Evolutionary conservation across 257 asterid species (phyloP).

Genomic region (Solanum pimpinellifolium): DNA sequence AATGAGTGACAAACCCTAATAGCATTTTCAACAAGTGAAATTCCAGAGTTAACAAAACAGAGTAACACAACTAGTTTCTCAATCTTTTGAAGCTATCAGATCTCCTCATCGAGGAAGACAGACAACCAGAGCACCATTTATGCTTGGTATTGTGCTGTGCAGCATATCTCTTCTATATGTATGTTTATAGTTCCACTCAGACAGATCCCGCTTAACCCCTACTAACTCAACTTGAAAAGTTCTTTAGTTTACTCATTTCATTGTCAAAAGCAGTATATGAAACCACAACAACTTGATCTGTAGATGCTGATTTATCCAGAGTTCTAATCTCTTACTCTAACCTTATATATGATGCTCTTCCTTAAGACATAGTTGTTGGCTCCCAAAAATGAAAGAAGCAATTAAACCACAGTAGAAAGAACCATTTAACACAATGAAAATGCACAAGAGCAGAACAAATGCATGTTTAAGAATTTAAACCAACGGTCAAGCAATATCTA

Average conservation of each 20-base stretch:
- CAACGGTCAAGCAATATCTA: background rate
- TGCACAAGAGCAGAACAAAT: background rate
- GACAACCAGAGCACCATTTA: background rate
- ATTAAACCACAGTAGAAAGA: background rate
- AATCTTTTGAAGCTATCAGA: background rate
- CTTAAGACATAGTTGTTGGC: background rate
- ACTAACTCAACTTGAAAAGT: background rate
- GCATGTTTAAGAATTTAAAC: background rate
- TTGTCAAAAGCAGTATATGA: background rate
- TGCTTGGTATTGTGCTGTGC: background rate
- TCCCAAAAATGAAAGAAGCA: background rate
- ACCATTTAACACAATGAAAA: background rate
- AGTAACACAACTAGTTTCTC: background rate
- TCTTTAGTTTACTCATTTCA: background rate
- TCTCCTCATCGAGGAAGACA: background rate
- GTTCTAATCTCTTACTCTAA: background rate
- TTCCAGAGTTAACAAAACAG: background rate
- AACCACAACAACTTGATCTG: background rate
- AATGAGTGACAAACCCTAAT: background rate
- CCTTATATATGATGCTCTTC: background rate
- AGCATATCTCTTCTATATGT: background rate
- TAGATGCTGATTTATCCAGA: background rate
- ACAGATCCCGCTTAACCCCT: background rate
- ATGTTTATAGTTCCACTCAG: background rate
- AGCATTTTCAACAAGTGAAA: background rate